Conservation (phyloP, 148 eudicot species). For the Dianthus caryophyllus region DNA sequence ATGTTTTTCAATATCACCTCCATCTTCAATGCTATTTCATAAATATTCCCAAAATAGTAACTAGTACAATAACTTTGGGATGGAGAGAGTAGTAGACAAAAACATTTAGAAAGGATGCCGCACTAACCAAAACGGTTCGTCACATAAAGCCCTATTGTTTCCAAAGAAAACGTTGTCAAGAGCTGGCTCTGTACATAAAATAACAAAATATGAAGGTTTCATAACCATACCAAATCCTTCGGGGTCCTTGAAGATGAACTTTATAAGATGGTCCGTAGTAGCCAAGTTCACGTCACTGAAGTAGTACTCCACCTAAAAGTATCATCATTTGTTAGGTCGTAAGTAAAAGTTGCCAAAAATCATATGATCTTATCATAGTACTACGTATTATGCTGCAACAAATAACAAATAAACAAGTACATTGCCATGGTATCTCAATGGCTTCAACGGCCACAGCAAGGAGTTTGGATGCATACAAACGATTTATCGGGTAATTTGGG, state of each 20-base stretch:
- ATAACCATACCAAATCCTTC: conserved; percentile 81
- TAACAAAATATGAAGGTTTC: not conserved
- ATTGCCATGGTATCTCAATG: too few species aligned
- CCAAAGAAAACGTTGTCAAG: not conserved
- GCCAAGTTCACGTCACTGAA: conserved; percentile 98
- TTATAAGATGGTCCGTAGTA: conserved; percentile 85
- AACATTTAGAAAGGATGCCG: not conserved
- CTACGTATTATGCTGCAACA: not conserved
- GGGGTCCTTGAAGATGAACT: conserved; percentile 77
- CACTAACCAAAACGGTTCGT: not conserved
- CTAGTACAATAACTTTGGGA: too few species aligned
- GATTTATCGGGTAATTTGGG: too few species aligned
- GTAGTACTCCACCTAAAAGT: conserved; percentile 81
- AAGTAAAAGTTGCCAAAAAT: not conserved
- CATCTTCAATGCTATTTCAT: too few species aligned
- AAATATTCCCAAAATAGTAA: too few species aligned
- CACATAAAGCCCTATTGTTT: not conserved
- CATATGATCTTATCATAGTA: not conserved
- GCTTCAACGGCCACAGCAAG: too few species aligned
- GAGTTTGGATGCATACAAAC: too few species aligned
- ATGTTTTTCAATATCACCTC: too few species aligned
- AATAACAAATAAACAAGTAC: not conserved
- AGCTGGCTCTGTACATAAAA: not conserved
- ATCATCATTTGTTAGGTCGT: conserved; percentile 5
- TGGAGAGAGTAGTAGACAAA: too few species aligned